Evolutionary conservation across 2,329 filamentous ascomycete species (phyloP), one percentile per base, ranked within the genome.

Genomic region (Colletotrichum musicola): DNA sequence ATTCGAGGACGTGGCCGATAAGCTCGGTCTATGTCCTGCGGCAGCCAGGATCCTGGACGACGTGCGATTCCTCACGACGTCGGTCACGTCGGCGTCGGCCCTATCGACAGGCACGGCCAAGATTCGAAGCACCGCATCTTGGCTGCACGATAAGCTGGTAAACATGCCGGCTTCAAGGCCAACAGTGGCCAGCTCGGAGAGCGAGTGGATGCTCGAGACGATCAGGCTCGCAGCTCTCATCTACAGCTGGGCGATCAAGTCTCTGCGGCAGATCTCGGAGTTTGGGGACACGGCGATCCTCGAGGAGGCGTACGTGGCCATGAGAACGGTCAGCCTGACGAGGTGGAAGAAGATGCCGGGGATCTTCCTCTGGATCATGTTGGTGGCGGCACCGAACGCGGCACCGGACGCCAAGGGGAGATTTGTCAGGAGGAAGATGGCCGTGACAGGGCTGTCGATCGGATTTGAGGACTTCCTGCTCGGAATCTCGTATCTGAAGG

Each of bases 311-410:
- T 78, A 74, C 65, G 53, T 57, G 20, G 71, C 64, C 2, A 73
- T 78, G 65, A 73, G 72, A 63, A 62, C 58, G 9, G 73, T 78
- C 6, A 72, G 71, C 9, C 59, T 78, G 4, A 71, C 69, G 16
- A 60, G 71, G 4, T 79, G 77, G 77, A 78, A 77, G 61, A 55
- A 62, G 18, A 74, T 74, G 3, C 77, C 76, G 0, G 77, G 76
- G 3, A 72, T 77, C 1, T 78, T 77, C 57, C 66, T 77, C 22
- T 78, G 76, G 75, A 63, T 78, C 35, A 68, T 78, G 62, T 56
- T 77, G 35, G 71, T 75, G 18, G 73, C 73, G 5, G 72, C 69
- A 25, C 74, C 76, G 12, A 75, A 71, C 18, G 71, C 74, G 6
- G 70, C 70, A 25, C 62, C 71, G 50, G 74, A 73, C 49, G 62